phyloP scores from a whole-genome alignment of 2,329 filamentous ascomycete genomes.

The Aspergillus neoniger region DNA sequence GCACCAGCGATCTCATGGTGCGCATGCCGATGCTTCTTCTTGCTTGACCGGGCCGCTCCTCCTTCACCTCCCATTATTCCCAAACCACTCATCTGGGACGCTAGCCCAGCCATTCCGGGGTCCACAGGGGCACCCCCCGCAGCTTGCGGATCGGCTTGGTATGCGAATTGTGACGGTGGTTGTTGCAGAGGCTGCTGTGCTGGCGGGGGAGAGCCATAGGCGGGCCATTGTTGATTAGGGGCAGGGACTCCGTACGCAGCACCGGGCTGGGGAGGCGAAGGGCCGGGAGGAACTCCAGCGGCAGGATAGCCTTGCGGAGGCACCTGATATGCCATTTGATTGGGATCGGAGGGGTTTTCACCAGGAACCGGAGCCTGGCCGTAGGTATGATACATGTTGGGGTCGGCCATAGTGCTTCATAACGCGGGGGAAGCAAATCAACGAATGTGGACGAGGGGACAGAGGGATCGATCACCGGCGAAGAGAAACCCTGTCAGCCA shows the following conservation, averaged over 20 bases:
- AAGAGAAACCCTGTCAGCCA: constrained; percentile 4
- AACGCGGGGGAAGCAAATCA: constrained; percentile 19
- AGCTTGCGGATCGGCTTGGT: constrained; percentile 31
- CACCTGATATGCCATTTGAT: constrained; percentile 50
- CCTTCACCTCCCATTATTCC: constrained; percentile 59
- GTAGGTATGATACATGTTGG: constrained; percentile 43
- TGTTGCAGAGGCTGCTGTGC: constrained; percentile 28
- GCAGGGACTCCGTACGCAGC: constrained; percentile 38
- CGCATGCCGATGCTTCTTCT: constrained; percentile 95
- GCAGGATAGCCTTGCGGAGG: constrained; percentile 55
- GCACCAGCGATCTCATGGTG: constrained; percentile 82
- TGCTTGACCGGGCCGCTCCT: constrained; percentile 49
- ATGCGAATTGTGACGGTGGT: constrained; percentile 28
- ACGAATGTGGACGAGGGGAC: constrained; percentile 9
- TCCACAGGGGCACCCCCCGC: constrained; percentile 28
- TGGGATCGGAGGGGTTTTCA: constrained; percentile 59
- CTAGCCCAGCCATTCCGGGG: constrained; percentile 43
- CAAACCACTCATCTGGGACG: constrained; percentile 76
- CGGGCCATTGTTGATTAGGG: constrained; percentile 35
- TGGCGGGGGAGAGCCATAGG: constrained; percentile 27
- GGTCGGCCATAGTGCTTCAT: constrained; percentile 46
- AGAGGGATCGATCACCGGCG: constrained; percentile 10
- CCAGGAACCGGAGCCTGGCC: constrained; percentile 36
- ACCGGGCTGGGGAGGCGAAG: constrained; percentile 42
- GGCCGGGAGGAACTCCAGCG: constrained; percentile 37